These are phyloP conservation scores for Cicer chorassanicum DNA, from an alignment of 306 rosid genomes.

Conservation along the genomic window DNA sequence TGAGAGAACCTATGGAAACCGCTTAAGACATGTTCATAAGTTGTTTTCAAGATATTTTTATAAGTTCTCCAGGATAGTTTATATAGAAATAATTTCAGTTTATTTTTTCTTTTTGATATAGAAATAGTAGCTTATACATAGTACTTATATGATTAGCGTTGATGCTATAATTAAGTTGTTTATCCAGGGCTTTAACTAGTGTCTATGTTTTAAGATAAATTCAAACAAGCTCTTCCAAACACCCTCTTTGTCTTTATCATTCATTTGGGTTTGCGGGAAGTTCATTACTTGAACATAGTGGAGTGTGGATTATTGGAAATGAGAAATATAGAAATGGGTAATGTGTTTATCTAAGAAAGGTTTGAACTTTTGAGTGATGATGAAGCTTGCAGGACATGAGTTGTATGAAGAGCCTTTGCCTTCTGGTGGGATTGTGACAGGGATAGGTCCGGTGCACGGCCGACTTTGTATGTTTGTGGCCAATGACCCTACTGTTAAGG, in stretches of 20 bases:
- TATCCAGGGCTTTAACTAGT: background rate
- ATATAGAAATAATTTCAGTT: no score
- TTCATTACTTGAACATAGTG: background rate
- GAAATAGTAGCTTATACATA: background rate
- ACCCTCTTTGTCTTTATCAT: background rate
- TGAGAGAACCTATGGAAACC: no score
- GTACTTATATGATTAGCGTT: background rate
- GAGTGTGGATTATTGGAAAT: slow-evolving; percentile 8
- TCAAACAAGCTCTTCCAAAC: background rate
- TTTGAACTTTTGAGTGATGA: slow-evolving; percentile 47
- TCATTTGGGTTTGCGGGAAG: slow-evolving; percentile 33
- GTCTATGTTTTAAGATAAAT: background rate
- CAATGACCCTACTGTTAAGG: slow-evolving; percentile 94
- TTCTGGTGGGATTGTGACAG: slow-evolving; percentile 87
- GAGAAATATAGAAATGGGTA: slow-evolving; percentile 29
- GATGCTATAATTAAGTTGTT: background rate
- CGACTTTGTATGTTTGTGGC: slow-evolving; percentile 95
- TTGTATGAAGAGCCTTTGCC: slow-evolving; percentile 81
- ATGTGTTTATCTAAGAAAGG: slow-evolving; percentile 29
- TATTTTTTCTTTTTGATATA: background rate
- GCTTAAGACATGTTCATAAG: no score
- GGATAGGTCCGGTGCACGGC: slow-evolving; percentile 94
- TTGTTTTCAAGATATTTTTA: no score
- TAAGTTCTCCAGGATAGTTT: no score
- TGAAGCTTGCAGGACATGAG: slow-evolving; percentile 94